Percentiles rank a stretch among this genome's conserved stretches.
These are phyloP conservation scores for Melastoma candidum DNA, from an alignment of 441 rosid genomes.

Conservation along the genomic window DNA sequence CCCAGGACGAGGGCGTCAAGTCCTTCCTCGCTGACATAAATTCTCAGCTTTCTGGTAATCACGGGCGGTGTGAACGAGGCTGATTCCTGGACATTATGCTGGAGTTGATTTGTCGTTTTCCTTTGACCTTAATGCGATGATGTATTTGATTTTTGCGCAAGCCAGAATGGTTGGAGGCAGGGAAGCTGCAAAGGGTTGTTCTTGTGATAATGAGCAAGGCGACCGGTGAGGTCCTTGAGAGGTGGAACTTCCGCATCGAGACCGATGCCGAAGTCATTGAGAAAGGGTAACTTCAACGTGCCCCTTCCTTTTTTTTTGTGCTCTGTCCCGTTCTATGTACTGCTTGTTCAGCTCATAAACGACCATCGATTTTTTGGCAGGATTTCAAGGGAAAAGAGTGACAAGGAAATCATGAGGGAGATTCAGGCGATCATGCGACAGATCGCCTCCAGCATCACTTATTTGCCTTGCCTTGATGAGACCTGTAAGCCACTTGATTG, in stretches of 20 bases:
- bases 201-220: conserved; percentile 82
- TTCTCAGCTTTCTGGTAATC: conserved; percentile 69
- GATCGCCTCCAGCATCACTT: conserved; percentile 82
- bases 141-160: background rate
- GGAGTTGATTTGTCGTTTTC: no score
- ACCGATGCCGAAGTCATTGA: conserved; percentile 72
- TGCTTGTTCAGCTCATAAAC: background rate
- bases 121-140: no score
- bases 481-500: conserved; percentile 36
- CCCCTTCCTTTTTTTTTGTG: background rate
- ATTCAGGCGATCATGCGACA: conserved; percentile 93
- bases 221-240: conserved; percentile 70
- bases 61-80: no score
- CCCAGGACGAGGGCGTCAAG: conserved; percentile 81
- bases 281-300: conserved; percentile 46
- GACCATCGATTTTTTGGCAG: conserved; percentile 24
- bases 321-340: background rate
- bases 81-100: no score
- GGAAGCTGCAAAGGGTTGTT: conserved; percentile 80
- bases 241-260: conserved; percentile 87
- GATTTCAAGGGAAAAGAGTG: conserved; percentile 83
- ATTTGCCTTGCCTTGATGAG: conserved; percentile 85
- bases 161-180: conserved; percentile 81
- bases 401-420: conserved; percentile 92
- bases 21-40: conserved; percentile 57